Evolutionary conservation across 1,284 basidiomycete genomes (phyloP).

Genomic region (Leccinum griseonigrum): DNA sequence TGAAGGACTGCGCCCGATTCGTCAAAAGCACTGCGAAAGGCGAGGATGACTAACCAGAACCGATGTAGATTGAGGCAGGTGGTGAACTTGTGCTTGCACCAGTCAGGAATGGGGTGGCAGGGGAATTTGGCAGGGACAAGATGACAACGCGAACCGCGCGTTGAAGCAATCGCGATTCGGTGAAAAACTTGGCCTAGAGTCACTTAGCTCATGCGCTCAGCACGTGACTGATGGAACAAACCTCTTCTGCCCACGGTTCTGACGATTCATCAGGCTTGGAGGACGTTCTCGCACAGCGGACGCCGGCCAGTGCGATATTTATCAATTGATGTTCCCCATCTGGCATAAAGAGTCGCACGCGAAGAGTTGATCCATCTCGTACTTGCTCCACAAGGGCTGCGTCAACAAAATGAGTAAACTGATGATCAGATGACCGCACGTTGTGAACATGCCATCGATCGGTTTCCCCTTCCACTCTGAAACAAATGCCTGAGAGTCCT

Average conservation of each 20-base stretch:
- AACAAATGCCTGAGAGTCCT: conserved; percentile 87
- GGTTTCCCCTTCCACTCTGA: conserved; percentile 88
- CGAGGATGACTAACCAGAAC: conserved; percentile 55
- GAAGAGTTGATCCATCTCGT: conserved; percentile 88
- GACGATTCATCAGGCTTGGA: conserved; percentile 74
- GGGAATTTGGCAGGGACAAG: conserved; percentile 82
- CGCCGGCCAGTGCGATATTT: conserved; percentile 84
- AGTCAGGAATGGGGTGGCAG: conserved; percentile 81
- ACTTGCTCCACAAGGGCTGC: conserved; percentile 92
- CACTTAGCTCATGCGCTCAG: conserved; percentile 5
- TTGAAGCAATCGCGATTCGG: conserved; percentile 90
- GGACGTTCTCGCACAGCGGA: conserved; percentile 74
- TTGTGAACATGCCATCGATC: conserved; percentile 66
- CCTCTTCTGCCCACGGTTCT: conserved; percentile 86
- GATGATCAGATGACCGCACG: neutral
- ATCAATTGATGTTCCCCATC: conserved; percentile 86
- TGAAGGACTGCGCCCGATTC: conserved; percentile 61
- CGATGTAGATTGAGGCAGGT: conserved; percentile 86
- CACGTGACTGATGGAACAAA: conserved; percentile 31
- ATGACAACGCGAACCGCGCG: conserved; percentile 85
- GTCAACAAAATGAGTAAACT: conserved; percentile 4
- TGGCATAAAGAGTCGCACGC: conserved; percentile 85
- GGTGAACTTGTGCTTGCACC: conserved; percentile 60
- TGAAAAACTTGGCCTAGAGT: conserved; percentile 89
- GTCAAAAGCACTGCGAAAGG: conserved; percentile 1